These are phyloP conservation scores for Colletotrichum sp. DNA, from an alignment of 2,329 filamentous ascomycete species.

Conservation along the genomic window DNA sequence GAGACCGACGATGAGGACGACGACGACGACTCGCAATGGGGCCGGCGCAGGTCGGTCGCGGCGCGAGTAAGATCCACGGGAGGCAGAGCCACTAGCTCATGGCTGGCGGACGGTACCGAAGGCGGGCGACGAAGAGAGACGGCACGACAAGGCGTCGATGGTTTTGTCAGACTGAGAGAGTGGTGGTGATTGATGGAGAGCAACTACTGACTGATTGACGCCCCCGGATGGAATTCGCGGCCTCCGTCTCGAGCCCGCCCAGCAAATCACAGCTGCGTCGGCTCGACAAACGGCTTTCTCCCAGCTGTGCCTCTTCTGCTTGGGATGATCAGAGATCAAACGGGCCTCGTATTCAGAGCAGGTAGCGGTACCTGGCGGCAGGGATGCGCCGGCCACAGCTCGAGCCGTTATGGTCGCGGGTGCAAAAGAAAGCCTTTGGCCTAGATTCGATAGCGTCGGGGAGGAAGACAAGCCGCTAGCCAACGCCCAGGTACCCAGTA, in stretches of 20 bases:
- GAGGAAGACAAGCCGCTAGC: conserved; percentile 14
- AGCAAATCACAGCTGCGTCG: not conserved
- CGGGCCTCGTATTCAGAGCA: conserved; percentile 22
- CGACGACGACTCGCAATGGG: not conserved
- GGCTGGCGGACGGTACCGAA: not conserved
- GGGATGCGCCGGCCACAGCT: conserved; percentile 12
- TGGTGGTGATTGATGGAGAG: not conserved
- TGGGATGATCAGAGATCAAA: not conserved
- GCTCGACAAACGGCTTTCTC: not conserved
- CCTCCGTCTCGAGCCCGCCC: not conserved
- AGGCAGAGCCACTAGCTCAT: not conserved
- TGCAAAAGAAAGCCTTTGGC: conserved; percentile 9
- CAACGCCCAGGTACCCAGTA: conserved; percentile 5
- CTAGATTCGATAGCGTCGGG: conserved; percentile 12
- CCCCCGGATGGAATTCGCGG: not conserved
- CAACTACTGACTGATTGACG: not conserved
- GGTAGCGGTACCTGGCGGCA: conserved; percentile 18
- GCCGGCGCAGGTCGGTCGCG: not conserved
- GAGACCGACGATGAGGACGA: not conserved
- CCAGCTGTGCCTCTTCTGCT: not conserved
- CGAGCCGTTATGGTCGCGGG: conserved; percentile 2
- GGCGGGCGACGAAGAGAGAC: not conserved
- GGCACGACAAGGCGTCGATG: not conserved
- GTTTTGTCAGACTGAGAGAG: not conserved
- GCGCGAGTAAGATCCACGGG: not conserved